Conservation (phyloP, 306 rosid species). For the Prosopis cineraria region DNA sequence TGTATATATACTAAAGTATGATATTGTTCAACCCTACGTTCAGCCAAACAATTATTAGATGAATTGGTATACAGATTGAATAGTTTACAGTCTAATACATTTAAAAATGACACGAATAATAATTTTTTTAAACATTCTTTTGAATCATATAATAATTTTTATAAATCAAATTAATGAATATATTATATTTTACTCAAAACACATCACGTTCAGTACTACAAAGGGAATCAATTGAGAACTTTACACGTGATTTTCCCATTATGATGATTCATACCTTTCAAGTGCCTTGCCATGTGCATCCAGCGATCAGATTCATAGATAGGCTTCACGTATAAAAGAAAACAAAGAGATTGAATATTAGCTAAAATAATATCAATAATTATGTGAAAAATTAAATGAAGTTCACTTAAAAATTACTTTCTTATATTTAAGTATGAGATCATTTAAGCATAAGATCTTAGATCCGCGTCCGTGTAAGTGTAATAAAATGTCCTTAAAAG, state of each 20-base stretch:
- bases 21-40: neutral
- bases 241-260: conserved; percentile 33
- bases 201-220: conserved; percentile 8
- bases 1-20: neutral
- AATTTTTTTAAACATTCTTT: neutral
- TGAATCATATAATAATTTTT: neutral
- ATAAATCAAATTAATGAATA: neutral
- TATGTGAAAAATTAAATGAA: too few species aligned
- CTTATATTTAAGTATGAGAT: too few species aligned
- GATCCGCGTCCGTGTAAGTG: too few species aligned
- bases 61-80: neutral
- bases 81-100: neutral
- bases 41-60: neutral
- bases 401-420: too few species aligned
- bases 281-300: neutral
- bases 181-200: neutral
- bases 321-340: neutral
- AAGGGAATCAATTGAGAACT: neutral
- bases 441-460: too few species aligned
- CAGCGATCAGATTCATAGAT: neutral
- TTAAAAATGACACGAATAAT: neutral
- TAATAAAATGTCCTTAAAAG: too few species aligned
- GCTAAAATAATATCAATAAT: too few species aligned
- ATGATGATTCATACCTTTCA: neutral
- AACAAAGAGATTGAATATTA: too few species aligned